Conservation (phyloP, 805 yeast species). For the Diddensiella transvaalensis region DNA sequence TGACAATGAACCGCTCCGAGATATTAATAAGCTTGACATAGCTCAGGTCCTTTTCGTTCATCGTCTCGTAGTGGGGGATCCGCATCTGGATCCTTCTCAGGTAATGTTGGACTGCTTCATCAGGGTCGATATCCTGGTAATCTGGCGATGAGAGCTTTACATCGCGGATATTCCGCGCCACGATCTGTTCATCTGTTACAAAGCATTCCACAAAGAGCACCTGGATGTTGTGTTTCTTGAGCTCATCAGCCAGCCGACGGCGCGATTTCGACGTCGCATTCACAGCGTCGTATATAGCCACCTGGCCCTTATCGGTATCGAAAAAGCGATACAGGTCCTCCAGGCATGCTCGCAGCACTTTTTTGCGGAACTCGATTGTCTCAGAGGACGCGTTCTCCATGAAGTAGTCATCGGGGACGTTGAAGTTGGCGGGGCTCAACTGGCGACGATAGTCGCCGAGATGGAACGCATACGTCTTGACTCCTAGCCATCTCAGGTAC, state of each 20-base stretch:
- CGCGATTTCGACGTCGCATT: conserved; percentile 76
- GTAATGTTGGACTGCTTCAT: conserved; percentile 74
- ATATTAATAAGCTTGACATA: conserved; percentile 87
- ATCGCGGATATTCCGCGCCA: conserved; percentile 73
- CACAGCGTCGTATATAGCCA: conserved; percentile 94
- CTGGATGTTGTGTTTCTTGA: conserved; percentile 60
- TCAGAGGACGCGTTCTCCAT: conserved; percentile 47
- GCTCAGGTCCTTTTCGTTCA: conserved; percentile 56
- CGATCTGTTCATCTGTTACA: conserved; percentile 65
- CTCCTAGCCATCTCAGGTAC: conserved; percentile 94
- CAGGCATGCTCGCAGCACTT: conserved; percentile 60
- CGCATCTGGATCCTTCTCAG: conserved; percentile 65
- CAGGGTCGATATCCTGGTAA: conserved; percentile 70
- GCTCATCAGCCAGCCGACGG: conserved; percentile 48
- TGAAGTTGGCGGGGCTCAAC: conserved; percentile 35
- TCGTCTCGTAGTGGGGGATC: conserved; percentile 67
- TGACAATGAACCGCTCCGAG: conserved; percentile 76
- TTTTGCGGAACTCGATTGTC: conserved; percentile 51
- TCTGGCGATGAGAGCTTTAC: conserved; percentile 82
- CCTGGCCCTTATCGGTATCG: conserved; percentile 78
- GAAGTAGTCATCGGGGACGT: conserved; percentile 67
- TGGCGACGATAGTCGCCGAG: conserved; percentile 82
- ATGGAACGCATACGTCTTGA: conserved; percentile 85
- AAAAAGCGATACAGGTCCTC: conserved; percentile 69
- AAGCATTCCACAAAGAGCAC: conserved; percentile 85